A percentile compares a stretch with the other conserved stretches of the same genome.
Evolutionary conservation across 257 asterid genomes (phyloP).

Genomic region (Fraxinus pennsylvanica): DNA sequence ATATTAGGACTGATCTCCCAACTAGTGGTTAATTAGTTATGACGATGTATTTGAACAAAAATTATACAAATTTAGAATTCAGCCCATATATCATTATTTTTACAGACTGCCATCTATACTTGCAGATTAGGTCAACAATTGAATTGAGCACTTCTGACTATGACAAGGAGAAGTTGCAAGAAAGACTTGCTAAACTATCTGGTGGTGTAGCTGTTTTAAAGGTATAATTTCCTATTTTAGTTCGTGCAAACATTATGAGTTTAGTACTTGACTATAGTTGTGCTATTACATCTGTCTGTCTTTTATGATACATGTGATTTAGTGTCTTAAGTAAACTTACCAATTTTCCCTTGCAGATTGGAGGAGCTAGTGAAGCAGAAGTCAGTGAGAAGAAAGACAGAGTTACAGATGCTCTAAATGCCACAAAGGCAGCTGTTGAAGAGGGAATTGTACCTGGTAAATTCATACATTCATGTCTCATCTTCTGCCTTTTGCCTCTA

Average conservation of each 20-base stretch:
- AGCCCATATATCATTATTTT: neutral
- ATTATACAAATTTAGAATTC: neutral
- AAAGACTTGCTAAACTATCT: conserved; percentile 66
- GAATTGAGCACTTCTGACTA: conserved; percentile 57
- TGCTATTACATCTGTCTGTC: neutral
- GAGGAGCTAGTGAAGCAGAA: conserved; percentile 65
- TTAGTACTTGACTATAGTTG: neutral
- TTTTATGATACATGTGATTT: neutral
- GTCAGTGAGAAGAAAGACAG: conserved; percentile 61
- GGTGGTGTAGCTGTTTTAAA: conserved; percentile 69
- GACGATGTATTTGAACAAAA: neutral
- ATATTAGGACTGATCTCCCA: neutral
- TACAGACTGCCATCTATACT: conserved; percentile 9
- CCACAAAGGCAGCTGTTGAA: conserved; percentile 63
- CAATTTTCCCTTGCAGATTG: conserved; percentile 34
- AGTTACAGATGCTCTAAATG: conserved; percentile 60
- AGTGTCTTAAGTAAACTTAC: conserved; percentile 31
- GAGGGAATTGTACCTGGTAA: conserved; percentile 64
- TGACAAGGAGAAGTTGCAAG: conserved; percentile 69
- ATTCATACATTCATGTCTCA: neutral
- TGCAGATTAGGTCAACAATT: conserved; percentile 52
- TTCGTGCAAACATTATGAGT: neutral
- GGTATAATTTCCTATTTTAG: conserved; percentile 23
- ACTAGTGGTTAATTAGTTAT: neutral
- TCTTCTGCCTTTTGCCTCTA: neutral